A percentile compares a stretch with the other conserved stretches of the same genome.
Evolutionary conservation across 75 land plant genomes (phyloP).

Genomic region (Azolla pinnata): DNA sequence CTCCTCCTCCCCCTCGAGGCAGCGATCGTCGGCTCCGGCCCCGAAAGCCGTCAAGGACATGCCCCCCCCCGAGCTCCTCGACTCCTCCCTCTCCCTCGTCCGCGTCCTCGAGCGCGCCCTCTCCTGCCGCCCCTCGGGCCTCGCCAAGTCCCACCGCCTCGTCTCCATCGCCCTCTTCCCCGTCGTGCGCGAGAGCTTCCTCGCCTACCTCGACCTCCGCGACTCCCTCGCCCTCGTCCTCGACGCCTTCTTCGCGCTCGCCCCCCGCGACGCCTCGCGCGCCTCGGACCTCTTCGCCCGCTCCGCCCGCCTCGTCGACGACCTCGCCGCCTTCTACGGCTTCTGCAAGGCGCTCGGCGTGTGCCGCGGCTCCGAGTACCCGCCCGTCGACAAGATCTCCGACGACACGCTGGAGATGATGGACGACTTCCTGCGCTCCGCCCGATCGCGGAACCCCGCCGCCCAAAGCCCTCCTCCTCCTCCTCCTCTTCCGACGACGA

Average conservation of each 20-base stretch:
- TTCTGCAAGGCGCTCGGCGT: constrained; percentile 61
- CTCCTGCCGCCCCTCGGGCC: constrained; percentile 68
- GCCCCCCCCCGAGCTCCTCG: neutral
- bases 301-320: constrained; percentile 63
- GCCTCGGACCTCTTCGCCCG: constrained; percentile 44
- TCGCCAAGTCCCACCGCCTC: constrained; percentile 54
- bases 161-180: constrained; percentile 54
- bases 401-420: constrained; percentile 43
- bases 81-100: constrained; percentile 14
- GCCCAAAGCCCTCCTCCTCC: neutral
- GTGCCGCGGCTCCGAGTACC: constrained; percentile 74
- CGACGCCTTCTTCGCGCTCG: constrained; percentile 73
- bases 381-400: constrained; percentile 34
- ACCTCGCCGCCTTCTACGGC: constrained; percentile 51
- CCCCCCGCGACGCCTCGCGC: constrained; percentile 24
- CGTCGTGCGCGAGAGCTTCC: constrained; percentile 69
- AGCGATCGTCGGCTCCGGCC: too few relatives aligned
- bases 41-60: constrained; percentile 6
- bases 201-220: constrained; percentile 53
- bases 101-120: constrained; percentile 61
- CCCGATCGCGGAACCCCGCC: constrained; percentile 18
- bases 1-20: too few relatives aligned
- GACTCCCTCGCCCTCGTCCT: constrained; percentile 53
- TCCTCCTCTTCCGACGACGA: neutral
- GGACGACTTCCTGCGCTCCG: constrained; percentile 43